Base-by-base conservation (phyloP, 2,329 filamentous ascomycete species). In the Pseudogymnoascus sp. region DNA sequence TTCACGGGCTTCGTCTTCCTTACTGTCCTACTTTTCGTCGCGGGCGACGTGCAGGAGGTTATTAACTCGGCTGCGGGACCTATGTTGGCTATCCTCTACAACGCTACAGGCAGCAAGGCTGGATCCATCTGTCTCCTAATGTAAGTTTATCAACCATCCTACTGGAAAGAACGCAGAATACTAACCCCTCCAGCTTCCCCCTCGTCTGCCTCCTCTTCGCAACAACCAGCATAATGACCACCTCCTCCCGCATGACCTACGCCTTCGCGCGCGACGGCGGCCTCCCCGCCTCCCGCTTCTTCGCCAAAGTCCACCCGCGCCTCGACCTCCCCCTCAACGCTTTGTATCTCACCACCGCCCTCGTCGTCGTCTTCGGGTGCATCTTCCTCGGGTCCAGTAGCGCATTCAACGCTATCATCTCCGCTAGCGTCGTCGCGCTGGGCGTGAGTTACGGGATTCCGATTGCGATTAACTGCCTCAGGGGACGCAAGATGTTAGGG, bases 401-500 rank as follows among this genome's bases (percentile, higher is more conserved):
- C 65, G 87, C 87, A 0, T 90, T 91, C 74, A 89, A 88, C 62
- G 87, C 87, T 14, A 88, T 90, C 68, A 81, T 88, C 4, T 84
- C 86, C 0, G 83, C 87, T 0, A 88, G 86, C 0, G 88, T 92
- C 0, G 87, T 91, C 5, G 83, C 88, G 1, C 79, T 92, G 0
- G 86, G 87, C 10, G 76, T 92, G 4, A 87, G 86, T 3, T 92
- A 92, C 68, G 88, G 83, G 12, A 89, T 92, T 31, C 59, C 59
- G 0, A 82, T 90, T 42, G 79, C 83, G 0, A 85, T 92, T 68
- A 89, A 92, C 68, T 81, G 85, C 64, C 72, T 88, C 1, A 82
- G 86, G 1, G 86, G 88, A 2, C 81, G 90, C 6, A 84, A 78
- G 60, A 86, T 84, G 78, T 75, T 92, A 8, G 77, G 80, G 39